A percentile compares a stretch with the other conserved stretches of the same genome.
Evolutionary conservation across 306 rosid genomes (phyloP).

Genomic region (Quillaja saponaria): DNA sequence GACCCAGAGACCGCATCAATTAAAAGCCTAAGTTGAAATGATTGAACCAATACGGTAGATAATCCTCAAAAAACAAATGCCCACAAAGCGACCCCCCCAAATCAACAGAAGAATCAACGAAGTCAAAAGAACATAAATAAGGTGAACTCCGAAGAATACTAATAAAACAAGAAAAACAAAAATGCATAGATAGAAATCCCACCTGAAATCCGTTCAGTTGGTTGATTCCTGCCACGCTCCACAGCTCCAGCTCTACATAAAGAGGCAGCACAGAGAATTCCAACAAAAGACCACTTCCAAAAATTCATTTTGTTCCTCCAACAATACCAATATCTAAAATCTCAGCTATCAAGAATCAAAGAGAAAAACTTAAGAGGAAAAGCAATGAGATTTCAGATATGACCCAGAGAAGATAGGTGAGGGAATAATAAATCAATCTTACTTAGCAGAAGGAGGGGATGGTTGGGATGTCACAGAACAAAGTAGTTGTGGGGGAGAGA

Average conservation of each 20-base stretch:
- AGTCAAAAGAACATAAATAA: slow-evolving; percentile 1
- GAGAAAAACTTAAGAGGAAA: neutral
- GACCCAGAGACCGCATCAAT: slow-evolving; percentile 15
- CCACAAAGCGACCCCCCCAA: slow-evolving; percentile 14
- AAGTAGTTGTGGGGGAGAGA: slow-evolving; percentile 40
- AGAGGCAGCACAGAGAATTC: slow-evolving; percentile 52
- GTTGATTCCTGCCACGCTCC: slow-evolving; percentile 58
- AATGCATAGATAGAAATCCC: too few species aligned
- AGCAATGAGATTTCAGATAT: neutral
- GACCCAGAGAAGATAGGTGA: neutral
- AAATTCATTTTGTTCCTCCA: slow-evolving; percentile 43
- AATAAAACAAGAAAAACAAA: slow-evolving; percentile 3
- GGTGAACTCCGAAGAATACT: slow-evolving; percentile 14
- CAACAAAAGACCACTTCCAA: slow-evolving; percentile 53
- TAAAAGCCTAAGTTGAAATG: slow-evolving; percentile 27
- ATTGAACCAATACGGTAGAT: neutral
- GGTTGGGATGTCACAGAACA: slow-evolving; percentile 40
- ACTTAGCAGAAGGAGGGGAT: slow-evolving; percentile 37
- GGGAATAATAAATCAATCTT: slow-evolving; percentile 26
- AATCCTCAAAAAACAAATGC: neutral
- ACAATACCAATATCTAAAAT: slow-evolving; percentile 1
- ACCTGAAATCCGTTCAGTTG: slow-evolving; percentile 95
- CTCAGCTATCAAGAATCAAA: slow-evolving; percentile 11
- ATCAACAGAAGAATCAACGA: slow-evolving; percentile 9
- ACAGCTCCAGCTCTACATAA: slow-evolving; percentile 45